Conservation (phyloP, 2,329 filamentous ascomycete genomes). For the Aspergillus fructus region DNA sequence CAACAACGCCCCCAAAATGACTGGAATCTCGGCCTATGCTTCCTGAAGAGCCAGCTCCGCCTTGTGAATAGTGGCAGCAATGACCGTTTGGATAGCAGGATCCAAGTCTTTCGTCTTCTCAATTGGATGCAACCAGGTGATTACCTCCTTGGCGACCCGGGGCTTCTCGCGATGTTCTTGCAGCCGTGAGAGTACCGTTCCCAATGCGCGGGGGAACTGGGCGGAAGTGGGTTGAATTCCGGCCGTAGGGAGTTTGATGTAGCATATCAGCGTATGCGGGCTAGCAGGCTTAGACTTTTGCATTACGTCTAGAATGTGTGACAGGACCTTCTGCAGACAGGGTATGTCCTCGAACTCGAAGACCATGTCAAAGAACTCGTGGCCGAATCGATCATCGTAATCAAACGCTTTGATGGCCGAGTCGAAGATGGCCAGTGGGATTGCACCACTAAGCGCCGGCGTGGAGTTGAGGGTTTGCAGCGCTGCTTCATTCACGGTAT, state of each 20-base stretch:
- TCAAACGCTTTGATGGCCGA: conserved; percentile 76
- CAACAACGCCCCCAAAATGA: conserved; percentile 26
- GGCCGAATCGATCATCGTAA: conserved; percentile 64
- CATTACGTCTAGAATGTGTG: conserved; percentile 69
- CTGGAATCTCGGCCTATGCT: conserved; percentile 16
- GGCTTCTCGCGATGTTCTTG: conserved; percentile 49
- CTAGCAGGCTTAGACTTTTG: conserved; percentile 59
- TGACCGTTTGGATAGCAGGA: conserved; percentile 53
- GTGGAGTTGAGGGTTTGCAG: conserved; percentile 68
- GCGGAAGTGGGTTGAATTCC: conserved; percentile 63
- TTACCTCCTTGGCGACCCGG: conserved; percentile 47
- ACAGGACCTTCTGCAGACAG: conserved; percentile 64
- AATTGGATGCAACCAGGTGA: conserved; percentile 51
- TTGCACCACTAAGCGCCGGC: conserved; percentile 86
- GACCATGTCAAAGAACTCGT: conserved; percentile 79
- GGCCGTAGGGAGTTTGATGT: conserved; percentile 68
- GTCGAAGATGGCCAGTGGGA: conserved; percentile 89
- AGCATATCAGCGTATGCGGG: conserved; percentile 66
- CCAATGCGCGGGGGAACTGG: conserved; percentile 71
- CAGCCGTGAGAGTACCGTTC: conserved; percentile 63
- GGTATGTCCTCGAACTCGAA: conserved; percentile 66
- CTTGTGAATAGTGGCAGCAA: conserved; percentile 41
- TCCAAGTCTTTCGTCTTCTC: conserved; percentile 50
- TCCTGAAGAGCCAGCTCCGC: conserved; percentile 30
- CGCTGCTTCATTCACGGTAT: conserved; percentile 53